These are phyloP conservation scores for Cupressus sempervirens DNA, from an alignment of 75 land plant species.

Conservation along the genomic window DNA sequence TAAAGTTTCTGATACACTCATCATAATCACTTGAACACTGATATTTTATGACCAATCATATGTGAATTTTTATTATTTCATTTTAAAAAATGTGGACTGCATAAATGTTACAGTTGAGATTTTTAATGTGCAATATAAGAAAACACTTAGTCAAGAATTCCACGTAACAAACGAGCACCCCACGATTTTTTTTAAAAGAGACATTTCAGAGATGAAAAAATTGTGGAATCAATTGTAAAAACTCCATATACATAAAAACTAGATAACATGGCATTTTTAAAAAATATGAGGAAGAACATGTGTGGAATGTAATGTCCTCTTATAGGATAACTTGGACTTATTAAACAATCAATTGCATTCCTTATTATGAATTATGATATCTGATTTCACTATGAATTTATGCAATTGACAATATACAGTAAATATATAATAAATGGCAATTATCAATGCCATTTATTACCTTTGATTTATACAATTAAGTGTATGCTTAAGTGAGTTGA, in stretches of 20 bases:
- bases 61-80: neutral
- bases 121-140: neutral
- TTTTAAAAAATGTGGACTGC: neutral
- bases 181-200: neutral
- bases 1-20: neutral
- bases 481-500: too few relatives aligned
- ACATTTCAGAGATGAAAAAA: neutral
- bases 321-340: too few relatives aligned
- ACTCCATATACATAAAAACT: neutral
- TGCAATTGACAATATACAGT: too few relatives aligned
- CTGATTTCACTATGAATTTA: too few relatives aligned
- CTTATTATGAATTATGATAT: too few relatives aligned
- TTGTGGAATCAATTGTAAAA: neutral
- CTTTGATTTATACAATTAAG: too few relatives aligned
- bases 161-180: neutral
- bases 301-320: too few relatives aligned
- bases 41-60: neutral
- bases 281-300: neutral
- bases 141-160: neutral
- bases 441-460: too few relatives aligned
- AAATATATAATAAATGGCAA: too few relatives aligned
- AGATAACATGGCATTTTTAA: neutral
- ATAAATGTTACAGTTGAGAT: neutral
- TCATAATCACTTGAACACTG: neutral
- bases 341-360: too few relatives aligned